Conservation (phyloP, 1,139 yeast species). For the Yamadazyma songkhlaensis region DNA sequence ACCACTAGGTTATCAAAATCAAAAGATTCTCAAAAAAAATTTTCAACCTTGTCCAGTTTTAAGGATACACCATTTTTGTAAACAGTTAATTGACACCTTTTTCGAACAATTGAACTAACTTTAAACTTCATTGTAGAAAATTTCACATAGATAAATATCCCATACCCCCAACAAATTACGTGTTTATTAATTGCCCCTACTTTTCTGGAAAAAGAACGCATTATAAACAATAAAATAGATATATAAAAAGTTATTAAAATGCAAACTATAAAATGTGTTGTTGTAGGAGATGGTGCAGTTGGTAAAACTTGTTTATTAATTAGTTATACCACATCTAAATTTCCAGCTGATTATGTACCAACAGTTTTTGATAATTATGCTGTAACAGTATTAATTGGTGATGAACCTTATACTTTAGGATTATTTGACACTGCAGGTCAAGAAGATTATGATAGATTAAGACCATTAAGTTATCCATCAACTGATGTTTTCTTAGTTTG, state of each 20-base stretch:
- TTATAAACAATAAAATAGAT: neutral
- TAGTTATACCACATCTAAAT: conserved; percentile 83
- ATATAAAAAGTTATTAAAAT: conserved; percentile 26
- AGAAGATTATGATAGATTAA: conserved; percentile 95
- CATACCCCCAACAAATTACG: no score
- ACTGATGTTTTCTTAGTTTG: conserved; percentile 95
- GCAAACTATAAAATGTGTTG: conserved; percentile 94
- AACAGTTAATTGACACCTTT: no score
- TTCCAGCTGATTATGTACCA: conserved; percentile 87
- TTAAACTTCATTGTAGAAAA: no score
- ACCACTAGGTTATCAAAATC: no score
- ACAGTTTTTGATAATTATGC: conserved; percentile 96
- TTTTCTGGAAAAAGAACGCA: neutral
- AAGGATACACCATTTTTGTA: neutral
- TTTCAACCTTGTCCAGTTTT: neutral
- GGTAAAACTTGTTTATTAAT: conserved; percentile 91
- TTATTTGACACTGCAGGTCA: conserved; percentile 98
- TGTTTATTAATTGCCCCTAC: no score
- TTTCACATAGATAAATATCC: neutral
- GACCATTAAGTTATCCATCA: conserved; percentile 95
- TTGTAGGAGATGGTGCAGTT: conserved; percentile 97
- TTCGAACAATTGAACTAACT: no score
- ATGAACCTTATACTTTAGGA: conserved; percentile 95
- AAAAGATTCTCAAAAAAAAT: no score
- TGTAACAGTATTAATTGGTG: conserved; percentile 97